Evolutionary conservation across 192 early-diverging fungal species (phyloP), one percentile per base, ranked within the genome.

Genomic region (Powellomyces hirtus): DNA sequence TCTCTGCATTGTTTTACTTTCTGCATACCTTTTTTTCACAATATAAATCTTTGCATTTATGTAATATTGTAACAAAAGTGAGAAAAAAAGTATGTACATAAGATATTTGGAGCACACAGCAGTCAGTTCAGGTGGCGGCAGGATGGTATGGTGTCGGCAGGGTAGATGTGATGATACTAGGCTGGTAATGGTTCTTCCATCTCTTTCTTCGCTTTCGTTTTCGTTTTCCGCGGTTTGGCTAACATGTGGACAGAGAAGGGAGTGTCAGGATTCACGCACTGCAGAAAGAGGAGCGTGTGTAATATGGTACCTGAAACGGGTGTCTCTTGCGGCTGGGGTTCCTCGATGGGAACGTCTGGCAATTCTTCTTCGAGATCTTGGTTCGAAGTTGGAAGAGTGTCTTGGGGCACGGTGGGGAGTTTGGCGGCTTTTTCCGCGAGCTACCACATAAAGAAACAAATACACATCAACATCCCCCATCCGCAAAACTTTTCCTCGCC

Each of bases 341-440:
- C 2, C 5, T 49, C 46, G 46, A 24, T 49, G 4, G 46, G 46
- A 14, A 49, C 46, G 5, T 49, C 46, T 18, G 46, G 46, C n/a
- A 49, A 24, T 18, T 49, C 46, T 18, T 49, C 46, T 49, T 18
- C 46, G 5, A 24, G n/a, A 5, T 18, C 46, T 5, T 18, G 46
- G n/a, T 16, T 3, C 46, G 46, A 18, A 42, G 46, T 14, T 2
- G 46, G 46, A 18, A 24, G 46, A 24, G 46, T 24, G 46, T 49
- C 53, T 18, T 5, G 7, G 6, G 59, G 59, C 18, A 60, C 37
- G 31, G 59, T 16, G 38, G 59, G 59, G 38, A 60, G 37, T 40
- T 60, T 60, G n/a, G 59, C n/a, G n/a, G n/a, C n/a, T n/a, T n/a
- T n/a, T n/a, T n/a, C 59, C 36, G 53, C 53, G 16, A 60, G 36